Evolutionary conservation across 2,329 filamentous ascomycete species (phyloP), one percentile per base, ranked within the genome.

Genomic region (Nannizziopsis barbatae): DNA sequence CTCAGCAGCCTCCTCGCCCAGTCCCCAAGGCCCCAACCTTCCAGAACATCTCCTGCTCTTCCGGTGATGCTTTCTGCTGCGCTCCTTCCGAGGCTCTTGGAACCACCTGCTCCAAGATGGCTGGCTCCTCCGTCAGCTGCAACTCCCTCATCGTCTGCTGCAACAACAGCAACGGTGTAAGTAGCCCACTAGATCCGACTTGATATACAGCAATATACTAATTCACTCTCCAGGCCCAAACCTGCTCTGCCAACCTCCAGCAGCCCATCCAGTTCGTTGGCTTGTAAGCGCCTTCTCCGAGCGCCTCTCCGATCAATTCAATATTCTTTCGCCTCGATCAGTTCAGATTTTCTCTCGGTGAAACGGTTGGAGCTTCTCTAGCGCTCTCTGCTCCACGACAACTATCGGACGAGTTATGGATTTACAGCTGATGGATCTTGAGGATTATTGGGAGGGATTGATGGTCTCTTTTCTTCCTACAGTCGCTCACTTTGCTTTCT

Each of bases 101-200:
- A 30, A 50, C 47, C 33, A 52, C 50, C 43, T 52, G 50, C 40
- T 47, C 50, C 30, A 49, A 49, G 41, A 44, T 52, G 9, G 8
- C 22, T n/a, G 50, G 50, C 35, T 50, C 38, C 47, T 42, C 35
- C 15, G 50, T 52, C 47, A 50, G 47, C 47, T 52, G 50, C 47
- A 52, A 52, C 50, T 47, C 35, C 44, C 50, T 48, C 35, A 50
- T 52, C 32, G 50, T 52, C 50, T 52, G 50, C 50, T 52, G 50
- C 47, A 52, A 52, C 47, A 52, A 52, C 50, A 52, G 45, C 45
- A 15, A 42, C 1, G 50, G 50, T 9, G 50, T 52, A 42, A 50
- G 50, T 48, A 22, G 30, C 12, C 18, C 35, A 17, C 32, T 40
- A n/a, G 12, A 33, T 12, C 20, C 14, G 3, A 9, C 15, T 42